These are phyloP conservation scores for Sanchytrium tribonematis DNA, from an alignment of 371 early-diverging fungal species.

Conservation along the genomic window DNA sequence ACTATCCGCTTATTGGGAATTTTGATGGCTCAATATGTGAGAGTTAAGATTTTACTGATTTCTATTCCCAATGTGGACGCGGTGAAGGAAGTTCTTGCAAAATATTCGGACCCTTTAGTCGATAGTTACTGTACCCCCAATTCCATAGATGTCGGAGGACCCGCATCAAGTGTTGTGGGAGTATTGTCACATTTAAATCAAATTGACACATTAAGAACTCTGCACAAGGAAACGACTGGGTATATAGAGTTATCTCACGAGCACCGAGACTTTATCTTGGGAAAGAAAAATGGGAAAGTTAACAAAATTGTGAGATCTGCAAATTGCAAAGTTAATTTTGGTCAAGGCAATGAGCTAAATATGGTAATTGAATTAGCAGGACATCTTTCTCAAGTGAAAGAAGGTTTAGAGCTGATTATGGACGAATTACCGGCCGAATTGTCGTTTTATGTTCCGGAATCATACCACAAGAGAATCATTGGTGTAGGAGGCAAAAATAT, in stretches of 20 bases:
- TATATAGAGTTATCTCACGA: slow-evolving; percentile 35
- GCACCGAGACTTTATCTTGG: slow-evolving; percentile 63
- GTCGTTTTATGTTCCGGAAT: slow-evolving; percentile 57
- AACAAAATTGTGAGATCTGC: slow-evolving; percentile 59
- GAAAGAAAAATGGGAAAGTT: slow-evolving; percentile 81
- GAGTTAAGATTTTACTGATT: too few species aligned
- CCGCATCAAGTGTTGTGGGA: too few species aligned
- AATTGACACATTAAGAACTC: neutral
- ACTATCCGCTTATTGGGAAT: too few species aligned
- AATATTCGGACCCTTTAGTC: too few species aligned
- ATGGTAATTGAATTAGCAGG: slow-evolving; percentile 11
- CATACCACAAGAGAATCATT: slow-evolving; percentile 71
- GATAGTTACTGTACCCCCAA: too few species aligned
- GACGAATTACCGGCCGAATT: slow-evolving; percentile 61
- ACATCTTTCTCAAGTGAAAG: neutral
- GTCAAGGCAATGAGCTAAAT: slow-evolving; percentile 35
- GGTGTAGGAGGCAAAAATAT: slow-evolving; percentile 81
- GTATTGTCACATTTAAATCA: neutral
- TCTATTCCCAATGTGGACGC: too few species aligned
- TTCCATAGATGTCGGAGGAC: too few species aligned
- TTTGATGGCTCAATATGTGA: too few species aligned
- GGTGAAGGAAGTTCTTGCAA: too few species aligned
- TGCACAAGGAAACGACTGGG: neutral
- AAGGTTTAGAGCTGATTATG: slow-evolving; percentile 2
- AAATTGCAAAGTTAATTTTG: slow-evolving; percentile 24